A percentile compares a stretch with the other conserved stretches of the same genome.
Evolutionary conservation across 257 asterid genomes (phyloP).

Genomic region (Plectranthus barbatus): DNA sequence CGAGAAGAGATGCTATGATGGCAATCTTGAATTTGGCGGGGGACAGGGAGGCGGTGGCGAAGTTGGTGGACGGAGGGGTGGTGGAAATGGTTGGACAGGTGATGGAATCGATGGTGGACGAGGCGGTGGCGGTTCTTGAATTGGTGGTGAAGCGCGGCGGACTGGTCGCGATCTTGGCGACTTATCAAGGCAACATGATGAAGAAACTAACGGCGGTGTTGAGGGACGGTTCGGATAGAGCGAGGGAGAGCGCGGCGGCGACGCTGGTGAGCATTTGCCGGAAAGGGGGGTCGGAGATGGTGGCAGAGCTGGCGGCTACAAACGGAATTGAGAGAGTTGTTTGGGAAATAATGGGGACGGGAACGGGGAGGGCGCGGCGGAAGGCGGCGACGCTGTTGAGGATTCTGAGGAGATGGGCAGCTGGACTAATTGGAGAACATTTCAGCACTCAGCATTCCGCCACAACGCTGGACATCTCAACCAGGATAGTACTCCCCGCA

Average conservation of each 20-base stretch:
- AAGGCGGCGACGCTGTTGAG: conserved; percentile 76
- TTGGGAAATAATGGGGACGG: conserved; percentile 83
- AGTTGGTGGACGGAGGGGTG: conserved; percentile 65
- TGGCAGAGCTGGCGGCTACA: conserved; percentile 49
- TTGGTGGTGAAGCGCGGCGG: conserved; percentile 82
- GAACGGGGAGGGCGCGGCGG: conserved; percentile 65
- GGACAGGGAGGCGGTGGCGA: conserved; percentile 63
- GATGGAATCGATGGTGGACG: conserved; percentile 54
- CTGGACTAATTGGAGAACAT: conserved; percentile 49
- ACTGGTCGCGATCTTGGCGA: conserved; percentile 46
- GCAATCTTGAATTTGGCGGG: conserved; percentile 71
- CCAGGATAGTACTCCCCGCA: conserved; percentile 18
- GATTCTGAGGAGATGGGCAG: conserved; percentile 86
- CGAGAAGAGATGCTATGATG: conserved; percentile 72
- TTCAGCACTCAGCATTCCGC: conserved; percentile 22
- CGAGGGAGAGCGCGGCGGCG: conserved; percentile 64
- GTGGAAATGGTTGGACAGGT: conserved; percentile 53
- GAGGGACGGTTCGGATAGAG: conserved; percentile 67
- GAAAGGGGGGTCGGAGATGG: conserved; percentile 77
- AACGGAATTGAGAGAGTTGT: conserved; percentile 61
- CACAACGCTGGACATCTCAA: conserved; percentile 29
- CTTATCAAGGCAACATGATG: conserved; percentile 35
- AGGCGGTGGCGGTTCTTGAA: conserved; percentile 67
- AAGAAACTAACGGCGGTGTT: conserved; percentile 31
- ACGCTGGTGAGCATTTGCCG: conserved; percentile 66